Percentiles rank a stretch among this genome's conserved stretches.
phyloP scores from a whole-genome alignment of 768 basidiomycete species.

The Exidia glandulosa region DNA sequence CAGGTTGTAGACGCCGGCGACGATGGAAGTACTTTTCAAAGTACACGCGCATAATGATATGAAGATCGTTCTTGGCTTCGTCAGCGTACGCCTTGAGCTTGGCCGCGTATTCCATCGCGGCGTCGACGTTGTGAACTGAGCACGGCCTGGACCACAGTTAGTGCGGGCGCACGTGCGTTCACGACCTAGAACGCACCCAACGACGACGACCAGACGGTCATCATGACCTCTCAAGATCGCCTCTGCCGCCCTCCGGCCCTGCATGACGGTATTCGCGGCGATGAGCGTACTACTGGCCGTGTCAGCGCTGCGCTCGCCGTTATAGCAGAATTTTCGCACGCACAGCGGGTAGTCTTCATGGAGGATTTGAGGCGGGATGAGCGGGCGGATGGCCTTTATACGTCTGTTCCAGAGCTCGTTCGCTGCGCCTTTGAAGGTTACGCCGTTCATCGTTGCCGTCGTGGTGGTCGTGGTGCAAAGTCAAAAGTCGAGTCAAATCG shows the following conservation, averaged over 20 bases:
- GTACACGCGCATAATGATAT: slow-evolving; percentile 97
- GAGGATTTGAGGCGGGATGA: slow-evolving; percentile 91
- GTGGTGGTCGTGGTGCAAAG: too few species aligned
- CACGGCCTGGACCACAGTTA: too few species aligned
- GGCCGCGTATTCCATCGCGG: slow-evolving; percentile 79
- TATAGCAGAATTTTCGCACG: slow-evolving; percentile 15
- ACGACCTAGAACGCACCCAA: slow-evolving; percentile 51
- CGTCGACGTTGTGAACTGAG: slow-evolving; percentile 83
- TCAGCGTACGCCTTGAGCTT: slow-evolving; percentile 74
- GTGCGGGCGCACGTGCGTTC: too few species aligned
- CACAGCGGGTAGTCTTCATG: slow-evolving; percentile 89
- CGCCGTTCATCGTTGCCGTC: neutral
- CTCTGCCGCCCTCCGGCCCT: slow-evolving; percentile 72
- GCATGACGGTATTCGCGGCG: slow-evolving; percentile 80
- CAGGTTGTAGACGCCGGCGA: neutral
- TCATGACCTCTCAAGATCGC: slow-evolving; percentile 76
- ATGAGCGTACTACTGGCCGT: slow-evolving; percentile 45
- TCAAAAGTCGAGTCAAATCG: too few species aligned
- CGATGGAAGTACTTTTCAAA: slow-evolving; percentile 63
- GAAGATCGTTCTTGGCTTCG: slow-evolving; percentile 67
- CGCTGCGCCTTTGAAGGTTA: slow-evolving; percentile 64
- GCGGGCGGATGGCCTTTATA: slow-evolving; percentile 75
- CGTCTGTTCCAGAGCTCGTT: slow-evolving; percentile 75
- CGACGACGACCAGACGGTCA: slow-evolving; percentile 85
- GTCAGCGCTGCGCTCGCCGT: neutral